Evolutionary conservation across 2,329 filamentous ascomycete genomes (phyloP).

Genomic region (Botrytis aclada): DNA sequence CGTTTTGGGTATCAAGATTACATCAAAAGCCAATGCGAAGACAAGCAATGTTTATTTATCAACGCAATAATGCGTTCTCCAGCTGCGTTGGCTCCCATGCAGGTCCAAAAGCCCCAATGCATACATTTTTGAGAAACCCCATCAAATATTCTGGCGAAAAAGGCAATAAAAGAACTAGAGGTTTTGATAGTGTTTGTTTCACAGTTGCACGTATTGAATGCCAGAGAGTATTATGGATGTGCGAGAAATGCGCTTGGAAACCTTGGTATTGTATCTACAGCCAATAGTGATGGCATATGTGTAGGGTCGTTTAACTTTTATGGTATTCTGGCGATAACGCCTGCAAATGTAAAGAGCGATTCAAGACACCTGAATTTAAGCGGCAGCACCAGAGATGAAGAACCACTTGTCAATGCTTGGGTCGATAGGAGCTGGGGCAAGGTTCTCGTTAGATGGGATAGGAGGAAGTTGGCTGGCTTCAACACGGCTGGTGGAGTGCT

Average conservation of each 20-base stretch:
- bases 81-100: background rate
- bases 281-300: background rate
- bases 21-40: slow-evolving; percentile 1
- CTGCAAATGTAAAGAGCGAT: slow-evolving; percentile 16
- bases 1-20: background rate
- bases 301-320: slow-evolving; percentile 23
- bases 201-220: slow-evolving; percentile 2
- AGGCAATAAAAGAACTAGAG: too few relatives aligned
- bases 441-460: slow-evolving; percentile 76
- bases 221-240: background rate
- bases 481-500: slow-evolving; percentile 70
- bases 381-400: slow-evolving; percentile 97
- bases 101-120: too few relatives aligned
- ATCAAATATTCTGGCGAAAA: background rate
- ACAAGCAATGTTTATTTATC: background rate
- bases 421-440: slow-evolving; percentile 85
- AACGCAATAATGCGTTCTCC: background rate
- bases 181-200: background rate
- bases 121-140: background rate
- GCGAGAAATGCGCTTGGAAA: background rate
- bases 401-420: slow-evolving; percentile 99
- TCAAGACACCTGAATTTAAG: slow-evolving; percentile 49
- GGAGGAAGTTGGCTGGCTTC: slow-evolving; percentile 67
- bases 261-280: slow-evolving; percentile 14
- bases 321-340: slow-evolving; percentile 19